phyloP scores from a whole-genome alignment of 306 rosid genomes.

The Pyrus betulifolia region DNA sequence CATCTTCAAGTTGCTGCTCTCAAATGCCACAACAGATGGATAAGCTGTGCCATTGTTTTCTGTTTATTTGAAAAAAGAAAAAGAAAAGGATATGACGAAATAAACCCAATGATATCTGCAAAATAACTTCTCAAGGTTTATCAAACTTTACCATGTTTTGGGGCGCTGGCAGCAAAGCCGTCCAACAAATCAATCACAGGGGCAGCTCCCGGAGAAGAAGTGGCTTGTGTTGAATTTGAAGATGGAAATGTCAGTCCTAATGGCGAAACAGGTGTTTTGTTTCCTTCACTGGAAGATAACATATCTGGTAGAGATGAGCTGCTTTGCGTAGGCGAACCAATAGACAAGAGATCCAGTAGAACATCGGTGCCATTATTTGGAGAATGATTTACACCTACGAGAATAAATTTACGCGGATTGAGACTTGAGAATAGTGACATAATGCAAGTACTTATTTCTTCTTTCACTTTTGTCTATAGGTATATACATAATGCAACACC shows the following conservation, averaged over 20 bases:
- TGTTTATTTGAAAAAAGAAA: constrained; percentile 26
- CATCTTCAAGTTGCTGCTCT: constrained; percentile 79
- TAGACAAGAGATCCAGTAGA: constrained; percentile 78
- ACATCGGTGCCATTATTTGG: constrained; percentile 63
- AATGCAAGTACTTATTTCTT: not conserved
- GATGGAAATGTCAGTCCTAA: constrained; percentile 58
- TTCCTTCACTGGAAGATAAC: constrained; percentile 40
- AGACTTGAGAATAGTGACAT: constrained; percentile 6
- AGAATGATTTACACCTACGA: constrained; percentile 46
- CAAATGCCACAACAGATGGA: constrained; percentile 79
- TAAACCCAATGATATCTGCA: not conserved
- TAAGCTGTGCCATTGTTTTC: constrained; percentile 65
- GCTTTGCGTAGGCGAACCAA: constrained; percentile 46
- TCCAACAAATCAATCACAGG: constrained; percentile 75
- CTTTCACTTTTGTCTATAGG: not conserved
- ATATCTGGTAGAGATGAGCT: constrained; percentile 47
- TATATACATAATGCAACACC: not conserved
- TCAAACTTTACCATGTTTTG: constrained; percentile 36
- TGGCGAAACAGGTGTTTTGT: constrained; percentile 44
- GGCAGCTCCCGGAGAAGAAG: constrained; percentile 48
- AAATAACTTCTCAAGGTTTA: constrained; percentile 1
- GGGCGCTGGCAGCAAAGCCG: constrained; percentile 48
- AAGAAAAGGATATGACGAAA: constrained; percentile 14
- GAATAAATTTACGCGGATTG: constrained; percentile 11
- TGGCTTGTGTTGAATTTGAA: constrained; percentile 38